These are phyloP conservation scores for Misopates orontium DNA, from an alignment of 257 asterid species.

Conservation along the genomic window DNA sequence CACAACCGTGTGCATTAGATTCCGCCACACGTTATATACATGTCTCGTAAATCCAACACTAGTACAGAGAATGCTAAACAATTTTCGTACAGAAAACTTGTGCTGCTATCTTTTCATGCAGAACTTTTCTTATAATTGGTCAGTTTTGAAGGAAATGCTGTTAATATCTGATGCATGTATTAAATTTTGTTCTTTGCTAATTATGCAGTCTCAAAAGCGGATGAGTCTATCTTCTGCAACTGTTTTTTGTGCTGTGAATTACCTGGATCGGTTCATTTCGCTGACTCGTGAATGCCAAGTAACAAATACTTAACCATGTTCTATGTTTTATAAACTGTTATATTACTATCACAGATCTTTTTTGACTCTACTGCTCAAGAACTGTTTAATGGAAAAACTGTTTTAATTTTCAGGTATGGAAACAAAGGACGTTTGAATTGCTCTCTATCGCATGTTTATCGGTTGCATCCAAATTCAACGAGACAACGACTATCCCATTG, in stretches of 20 bases:
- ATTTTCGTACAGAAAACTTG: too few species aligned
- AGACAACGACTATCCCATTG: conserved; percentile 37
- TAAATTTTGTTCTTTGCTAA: neutral
- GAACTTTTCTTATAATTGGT: too few species aligned
- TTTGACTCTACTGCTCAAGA: too few species aligned
- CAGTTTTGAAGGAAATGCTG: too few species aligned
- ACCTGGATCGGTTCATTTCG: conserved; percentile 72
- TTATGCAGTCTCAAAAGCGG: conserved; percentile 53
- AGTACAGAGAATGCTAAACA: too few species aligned
- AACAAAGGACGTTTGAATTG: conserved; percentile 57
- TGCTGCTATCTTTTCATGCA: too few species aligned
- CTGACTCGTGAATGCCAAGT: conserved; percentile 41
- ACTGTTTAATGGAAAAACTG: too few species aligned
- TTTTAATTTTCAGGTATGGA: conserved; percentile 49
- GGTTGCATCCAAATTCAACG: conserved; percentile 63
- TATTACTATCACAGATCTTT: too few species aligned
- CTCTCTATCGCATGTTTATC: conserved; percentile 67
- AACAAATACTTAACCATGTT: conserved; percentile 15
- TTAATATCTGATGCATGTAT: neutral
- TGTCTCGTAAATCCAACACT: too few species aligned
- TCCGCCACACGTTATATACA: too few species aligned
- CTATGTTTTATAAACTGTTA: too few species aligned
- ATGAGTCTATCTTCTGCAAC: conserved; percentile 52
- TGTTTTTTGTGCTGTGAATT: conserved; percentile 59
- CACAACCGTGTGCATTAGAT: too few species aligned